Evolutionary conservation across 352 stramenopile genomes (phyloP).

Genomic region (Proteromonas lacertae): DNA sequence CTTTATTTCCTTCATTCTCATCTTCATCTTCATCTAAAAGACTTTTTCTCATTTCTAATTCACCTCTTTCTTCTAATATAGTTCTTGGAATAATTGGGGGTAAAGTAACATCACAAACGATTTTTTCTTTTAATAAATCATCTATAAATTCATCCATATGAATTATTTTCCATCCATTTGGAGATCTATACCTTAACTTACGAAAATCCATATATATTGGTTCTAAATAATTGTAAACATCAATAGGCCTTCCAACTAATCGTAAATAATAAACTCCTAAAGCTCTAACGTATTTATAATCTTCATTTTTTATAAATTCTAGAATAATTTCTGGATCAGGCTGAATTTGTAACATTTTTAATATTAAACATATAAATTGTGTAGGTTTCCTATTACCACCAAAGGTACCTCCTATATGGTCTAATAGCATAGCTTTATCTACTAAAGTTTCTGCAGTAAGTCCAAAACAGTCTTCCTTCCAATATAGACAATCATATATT

Average conservation of each 20-base stretch:
- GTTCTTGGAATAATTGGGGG: conserved; percentile 44
- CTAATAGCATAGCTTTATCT: conserved; percentile 68
- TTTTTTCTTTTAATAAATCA: conserved; percentile 47
- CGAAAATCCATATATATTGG: conserved; percentile 73
- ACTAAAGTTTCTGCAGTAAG: conserved; percentile 69
- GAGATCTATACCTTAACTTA: conserved; percentile 46
- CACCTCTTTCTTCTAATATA: conserved; percentile 21
- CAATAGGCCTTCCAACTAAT: conserved; percentile 46
- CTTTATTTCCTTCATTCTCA: conserved; percentile 4
- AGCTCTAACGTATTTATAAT: conserved; percentile 88
- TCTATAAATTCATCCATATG: conserved; percentile 84
- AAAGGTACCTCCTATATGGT: conserved; percentile 57
- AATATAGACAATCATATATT: conserved; percentile 70
- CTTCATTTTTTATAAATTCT: conserved; percentile 74
- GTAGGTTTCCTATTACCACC: conserved; percentile 70
- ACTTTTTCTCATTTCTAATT: conserved; percentile 15
- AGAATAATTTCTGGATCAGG: conserved; percentile 68
- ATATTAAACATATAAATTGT: conserved; percentile 75
- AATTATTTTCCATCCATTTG: conserved; percentile 45
- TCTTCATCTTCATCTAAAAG: conserved; percentile 31
- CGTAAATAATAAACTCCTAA: conserved; percentile 79
- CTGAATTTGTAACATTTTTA: conserved; percentile 92
- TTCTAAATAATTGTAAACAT: conserved; percentile 70
- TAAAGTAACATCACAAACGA: conserved; percentile 62
- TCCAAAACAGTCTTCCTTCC: conserved; percentile 91